phyloP scores from a whole-genome alignment of 257 asterid species.

The Leonotis leonurus region DNA sequence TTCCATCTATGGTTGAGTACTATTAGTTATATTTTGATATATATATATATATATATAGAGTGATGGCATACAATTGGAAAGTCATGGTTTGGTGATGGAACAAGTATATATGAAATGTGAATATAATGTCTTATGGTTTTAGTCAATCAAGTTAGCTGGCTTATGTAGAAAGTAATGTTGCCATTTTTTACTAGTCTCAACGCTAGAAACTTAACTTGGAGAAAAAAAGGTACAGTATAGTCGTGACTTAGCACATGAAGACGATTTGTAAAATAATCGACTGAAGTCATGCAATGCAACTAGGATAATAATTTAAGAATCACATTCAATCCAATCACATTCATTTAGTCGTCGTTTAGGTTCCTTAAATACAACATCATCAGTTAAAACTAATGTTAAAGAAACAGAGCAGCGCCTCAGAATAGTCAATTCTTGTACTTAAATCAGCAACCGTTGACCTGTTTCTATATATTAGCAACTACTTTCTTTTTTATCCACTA shows the following conservation, averaged over 20 bases:
- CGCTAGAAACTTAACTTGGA: too few species aligned
- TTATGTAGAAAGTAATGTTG: too few species aligned
- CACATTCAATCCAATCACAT: constrained; percentile 21
- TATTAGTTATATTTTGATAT: not conserved
- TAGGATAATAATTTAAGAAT: constrained; percentile 3
- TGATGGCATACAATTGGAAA: not conserved
- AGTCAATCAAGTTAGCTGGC: too few species aligned
- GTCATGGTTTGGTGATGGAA: not conserved
- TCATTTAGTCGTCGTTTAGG: constrained; percentile 15
- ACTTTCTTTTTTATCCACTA: constrained; percentile 21
- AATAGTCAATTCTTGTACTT: constrained; percentile 13
- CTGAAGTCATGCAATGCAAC: constrained; percentile 6
- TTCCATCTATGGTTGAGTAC: not conserved
- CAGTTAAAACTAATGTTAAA: constrained; percentile 8
- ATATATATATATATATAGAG: too few species aligned
- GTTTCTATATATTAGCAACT: constrained; percentile 13
- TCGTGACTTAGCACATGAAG: too few species aligned
- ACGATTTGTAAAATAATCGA: not conserved
- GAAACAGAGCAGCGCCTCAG: not conserved
- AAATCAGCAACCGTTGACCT: constrained; percentile 30
- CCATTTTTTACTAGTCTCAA: too few species aligned
- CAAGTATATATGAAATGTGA: not conserved
- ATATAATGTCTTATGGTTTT: too few species aligned
- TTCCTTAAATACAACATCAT: constrained; percentile 13
- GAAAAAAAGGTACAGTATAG: too few species aligned